Evolutionary conservation across 2,329 filamentous ascomycete species (phyloP).

Genomic region (Exophiala aquamarina): DNA sequence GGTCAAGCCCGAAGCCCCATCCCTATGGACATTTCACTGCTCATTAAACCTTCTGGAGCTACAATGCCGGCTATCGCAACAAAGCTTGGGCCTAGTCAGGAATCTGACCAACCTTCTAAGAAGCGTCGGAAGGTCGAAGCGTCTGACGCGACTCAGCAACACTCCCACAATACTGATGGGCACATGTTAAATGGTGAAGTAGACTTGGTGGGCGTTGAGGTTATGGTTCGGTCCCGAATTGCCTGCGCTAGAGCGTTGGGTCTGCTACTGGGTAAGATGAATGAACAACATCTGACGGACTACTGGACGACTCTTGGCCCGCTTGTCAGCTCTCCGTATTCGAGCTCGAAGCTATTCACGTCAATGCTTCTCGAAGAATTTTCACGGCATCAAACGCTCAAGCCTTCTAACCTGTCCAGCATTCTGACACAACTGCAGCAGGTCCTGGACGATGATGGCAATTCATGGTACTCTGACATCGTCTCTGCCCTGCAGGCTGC

Average conservation of each 20-base stretch:
- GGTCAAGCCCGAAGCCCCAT: constrained; percentile 88
- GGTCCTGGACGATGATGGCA: constrained; percentile 79
- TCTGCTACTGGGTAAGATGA: constrained; percentile 74
- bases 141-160: constrained; percentile 64
- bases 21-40: constrained; percentile 84
- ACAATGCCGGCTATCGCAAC: constrained; percentile 60
- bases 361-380: constrained; percentile 88
- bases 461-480: constrained; percentile 81
- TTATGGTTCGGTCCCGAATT: constrained; percentile 85
- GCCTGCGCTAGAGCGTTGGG: constrained; percentile 84
- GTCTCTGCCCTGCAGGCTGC: constrained; percentile 87
- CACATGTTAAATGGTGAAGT: constrained; percentile 98
- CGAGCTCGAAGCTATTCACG: constrained; percentile 81
- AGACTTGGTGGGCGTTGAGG: constrained; percentile 87
- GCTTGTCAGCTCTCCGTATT: constrained; percentile 69
- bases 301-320: constrained; percentile 67
- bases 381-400: constrained; percentile 56
- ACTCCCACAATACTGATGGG: constrained; percentile 93
- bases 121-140: constrained; percentile 79
- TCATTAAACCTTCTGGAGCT: constrained; percentile 90
- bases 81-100: constrained; percentile 42
- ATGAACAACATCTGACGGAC: constrained; percentile 52
- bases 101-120: constrained; percentile 45
- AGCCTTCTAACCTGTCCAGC: constrained; percentile 41
- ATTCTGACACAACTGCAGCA: constrained; percentile 64